phyloP scores from a whole-genome alignment of 202 grass and related monocot species.

The Carex sylvatica region DNA sequence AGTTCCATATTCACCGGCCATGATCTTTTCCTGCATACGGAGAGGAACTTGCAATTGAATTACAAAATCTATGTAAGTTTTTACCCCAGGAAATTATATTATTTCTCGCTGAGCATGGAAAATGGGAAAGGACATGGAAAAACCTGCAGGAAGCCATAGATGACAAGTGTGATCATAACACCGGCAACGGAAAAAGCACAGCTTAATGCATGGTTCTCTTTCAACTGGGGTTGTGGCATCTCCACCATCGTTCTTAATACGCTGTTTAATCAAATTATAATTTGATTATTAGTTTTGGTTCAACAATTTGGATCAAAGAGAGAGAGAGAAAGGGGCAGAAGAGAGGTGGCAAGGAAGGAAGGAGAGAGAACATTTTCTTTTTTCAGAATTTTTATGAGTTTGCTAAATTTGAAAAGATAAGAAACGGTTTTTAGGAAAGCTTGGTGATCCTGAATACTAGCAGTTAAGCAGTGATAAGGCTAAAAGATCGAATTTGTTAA shows the following conservation, averaged over 20 bases:
- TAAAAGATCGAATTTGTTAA: not conserved
- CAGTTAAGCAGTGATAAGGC: not conserved
- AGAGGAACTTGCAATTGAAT: conserved; percentile 8
- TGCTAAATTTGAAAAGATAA: conserved; percentile 23
- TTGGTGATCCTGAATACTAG: conserved; percentile 4
- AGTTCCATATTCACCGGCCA: conserved; percentile 72
- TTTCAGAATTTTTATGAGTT: conserved; percentile 17
- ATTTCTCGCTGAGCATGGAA: not conserved
- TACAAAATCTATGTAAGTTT: not conserved
- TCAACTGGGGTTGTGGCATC: not conserved
- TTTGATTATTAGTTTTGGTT: not conserved
- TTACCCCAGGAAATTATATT: not conserved
- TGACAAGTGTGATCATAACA: conserved; percentile 89
- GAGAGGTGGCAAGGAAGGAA: not conserved
- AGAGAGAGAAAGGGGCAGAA: not conserved
- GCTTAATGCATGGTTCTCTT: conserved; percentile 16
- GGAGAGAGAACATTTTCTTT: conserved; percentile 19
- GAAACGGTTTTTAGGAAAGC: conserved; percentile 18
- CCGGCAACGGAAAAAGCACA: conserved; percentile 61
- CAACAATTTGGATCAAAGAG: conserved; percentile 11
- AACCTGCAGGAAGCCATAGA: conserved; percentile 96
- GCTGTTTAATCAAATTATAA: not conserved
- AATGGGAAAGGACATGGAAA: not conserved
- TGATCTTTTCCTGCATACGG: conserved; percentile 76
- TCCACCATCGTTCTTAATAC: conserved; percentile 17